Evolutionary conservation across 1,284 basidiomycete genomes (phyloP).

Genomic region (Naganishia sp.): DNA sequence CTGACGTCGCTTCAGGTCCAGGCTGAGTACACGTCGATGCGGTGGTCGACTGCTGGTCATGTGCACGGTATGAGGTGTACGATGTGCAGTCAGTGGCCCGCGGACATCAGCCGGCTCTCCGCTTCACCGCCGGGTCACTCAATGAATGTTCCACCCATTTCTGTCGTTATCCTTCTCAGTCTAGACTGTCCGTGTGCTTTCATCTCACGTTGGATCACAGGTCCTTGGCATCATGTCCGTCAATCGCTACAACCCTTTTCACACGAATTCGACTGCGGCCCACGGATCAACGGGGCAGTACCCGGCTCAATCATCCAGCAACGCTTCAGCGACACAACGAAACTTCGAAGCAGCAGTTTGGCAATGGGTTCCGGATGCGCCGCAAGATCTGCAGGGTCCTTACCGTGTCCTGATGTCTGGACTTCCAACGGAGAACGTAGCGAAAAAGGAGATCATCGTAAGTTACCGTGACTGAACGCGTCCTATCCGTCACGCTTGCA

Average conservation of each 20-base stretch:
- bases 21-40: no score
- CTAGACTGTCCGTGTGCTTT: background rate
- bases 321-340: background rate
- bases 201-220: background rate
- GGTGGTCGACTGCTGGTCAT: no score
- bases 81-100: background rate
- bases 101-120: background rate
- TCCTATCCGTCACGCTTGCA: background rate
- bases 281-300: background rate
- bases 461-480: background rate
- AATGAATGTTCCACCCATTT: background rate
- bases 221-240: conserved; percentile 10
- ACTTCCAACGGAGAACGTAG: conserved; percentile 26
- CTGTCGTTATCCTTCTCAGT: no score
- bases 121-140: background rate
- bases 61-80: conserved; percentile 6
- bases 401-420: conserved; percentile 30
- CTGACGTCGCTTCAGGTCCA: no score
- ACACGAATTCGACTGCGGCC: background rate
- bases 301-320: background rate
- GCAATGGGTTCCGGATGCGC: conserved; percentile 29
- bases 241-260: conserved; percentile 29
- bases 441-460: conserved; percentile 30
- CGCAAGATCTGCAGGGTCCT: conserved; percentile 16
- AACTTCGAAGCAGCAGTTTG: conserved; percentile 22